phyloP scores from a whole-genome alignment of 108 stramenopile genomes.

The Cylindrotheca fusiformis region DNA sequence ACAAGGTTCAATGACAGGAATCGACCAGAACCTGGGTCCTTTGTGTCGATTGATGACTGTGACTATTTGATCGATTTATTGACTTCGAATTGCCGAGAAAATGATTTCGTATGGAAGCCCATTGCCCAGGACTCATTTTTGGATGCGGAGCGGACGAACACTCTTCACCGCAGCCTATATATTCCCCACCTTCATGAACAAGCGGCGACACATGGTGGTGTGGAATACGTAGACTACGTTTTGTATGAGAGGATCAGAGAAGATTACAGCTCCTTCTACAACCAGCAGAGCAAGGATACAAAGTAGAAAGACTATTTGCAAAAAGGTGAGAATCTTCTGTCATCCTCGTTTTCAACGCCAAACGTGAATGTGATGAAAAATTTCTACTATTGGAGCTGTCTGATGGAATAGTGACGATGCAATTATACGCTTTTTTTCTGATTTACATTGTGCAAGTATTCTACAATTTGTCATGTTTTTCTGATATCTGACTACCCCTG shows the following conservation, averaged over 20 bases:
- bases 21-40: conserved; percentile 62
- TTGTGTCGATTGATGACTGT: conserved; percentile 52
- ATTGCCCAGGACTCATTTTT: conserved; percentile 37
- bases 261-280: too few relatives aligned
- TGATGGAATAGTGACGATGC: conserved; percentile 23
- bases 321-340: neutral
- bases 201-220: conserved; percentile 5
- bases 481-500: too few relatives aligned
- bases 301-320: neutral
- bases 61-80: conserved; percentile 76
- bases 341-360: neutral
- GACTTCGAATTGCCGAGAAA: conserved; percentile 21
- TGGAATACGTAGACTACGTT: conserved; percentile 18
- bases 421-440: conserved; percentile 27
- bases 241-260: conserved; percentile 8
- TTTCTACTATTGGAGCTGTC: conserved; percentile 36
- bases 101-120: conserved; percentile 27
- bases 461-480: too few relatives aligned
- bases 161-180: conserved; percentile 48
- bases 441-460: conserved; percentile 1
- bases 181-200: conserved; percentile 42
- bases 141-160: conserved; percentile 36
- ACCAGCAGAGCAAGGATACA: neutral
- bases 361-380: conserved; percentile 23
- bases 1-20: conserved; percentile 81